These are phyloP conservation scores for Marchantia polymorpha DNA, from an alignment of 225 moss, liverwort and hornwort genomes.

Conservation along the genomic window DNA sequence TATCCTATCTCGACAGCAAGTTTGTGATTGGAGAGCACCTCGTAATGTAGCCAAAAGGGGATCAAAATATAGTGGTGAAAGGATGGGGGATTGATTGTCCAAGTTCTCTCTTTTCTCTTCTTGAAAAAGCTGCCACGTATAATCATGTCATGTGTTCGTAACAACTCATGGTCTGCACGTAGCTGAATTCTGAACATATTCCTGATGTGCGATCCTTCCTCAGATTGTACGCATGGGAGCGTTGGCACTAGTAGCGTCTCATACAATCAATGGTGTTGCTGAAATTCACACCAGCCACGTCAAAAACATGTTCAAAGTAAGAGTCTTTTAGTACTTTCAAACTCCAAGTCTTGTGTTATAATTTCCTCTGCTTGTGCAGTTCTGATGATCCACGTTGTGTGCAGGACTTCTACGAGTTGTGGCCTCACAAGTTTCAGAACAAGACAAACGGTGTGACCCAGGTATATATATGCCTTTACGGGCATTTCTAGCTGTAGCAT, in stretches of 20 bases:
- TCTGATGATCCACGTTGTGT: neutral
- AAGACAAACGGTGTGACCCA: constrained; percentile 94
- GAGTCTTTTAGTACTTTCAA: neutral
- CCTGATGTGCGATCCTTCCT: neutral
- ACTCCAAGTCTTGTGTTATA: neutral
- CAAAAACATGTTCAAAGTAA: constrained; percentile 72
- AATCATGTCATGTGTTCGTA: neutral
- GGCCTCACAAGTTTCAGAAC: constrained; percentile 91
- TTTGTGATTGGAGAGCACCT: no score
- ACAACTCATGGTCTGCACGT: neutral
- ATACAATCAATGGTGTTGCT: constrained; percentile 80
- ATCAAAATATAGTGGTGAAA: no score
- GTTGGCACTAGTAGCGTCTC: constrained; percentile 73
- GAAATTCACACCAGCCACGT: constrained; percentile 64
- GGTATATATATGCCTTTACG: constrained; percentile 28
- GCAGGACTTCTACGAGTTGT: constrained; percentile 81
- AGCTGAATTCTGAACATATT: neutral
- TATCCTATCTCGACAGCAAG: no score
- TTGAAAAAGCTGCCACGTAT: neutral
- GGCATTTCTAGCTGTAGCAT: neutral
- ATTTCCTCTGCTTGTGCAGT: neutral
- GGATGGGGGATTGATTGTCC: no score
- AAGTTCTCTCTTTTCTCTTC: no score
- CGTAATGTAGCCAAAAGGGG: no score
- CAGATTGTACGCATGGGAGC: constrained; percentile 79